phyloP scores from a whole-genome alignment of 1,284 basidiomycete genomes.

The Ustilago tritici region DNA sequence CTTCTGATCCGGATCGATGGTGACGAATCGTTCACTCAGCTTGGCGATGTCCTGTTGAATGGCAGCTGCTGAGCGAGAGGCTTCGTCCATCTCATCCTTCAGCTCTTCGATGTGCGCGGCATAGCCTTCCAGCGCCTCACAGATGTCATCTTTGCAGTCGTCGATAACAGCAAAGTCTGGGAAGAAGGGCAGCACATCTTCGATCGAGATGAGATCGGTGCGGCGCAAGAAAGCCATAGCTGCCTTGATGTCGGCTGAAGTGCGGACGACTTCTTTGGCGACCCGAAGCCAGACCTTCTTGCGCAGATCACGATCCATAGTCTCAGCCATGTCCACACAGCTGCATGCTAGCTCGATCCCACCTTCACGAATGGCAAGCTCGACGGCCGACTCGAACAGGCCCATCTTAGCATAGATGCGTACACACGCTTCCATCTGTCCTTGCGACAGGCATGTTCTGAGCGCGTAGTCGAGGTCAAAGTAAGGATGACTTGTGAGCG shows the following conservation, averaged over 20 bases:
- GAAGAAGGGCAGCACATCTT: constrained; percentile 99
- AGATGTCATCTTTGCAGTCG: constrained; percentile 99
- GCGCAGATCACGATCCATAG: constrained; percentile 72
- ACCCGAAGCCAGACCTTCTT: constrained; percentile 99
- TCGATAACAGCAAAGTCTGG: constrained; percentile 99
- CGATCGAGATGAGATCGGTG: constrained; percentile 94
- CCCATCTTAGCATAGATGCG: constrained; percentile 99
- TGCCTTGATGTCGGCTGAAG: constrained; percentile 97
- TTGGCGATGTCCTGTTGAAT: constrained; percentile 91
- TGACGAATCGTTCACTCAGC: constrained; percentile 90
- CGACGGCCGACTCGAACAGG: constrained; percentile 93
- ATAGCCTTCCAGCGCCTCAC: constrained; percentile 92
- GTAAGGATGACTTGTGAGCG: constrained; percentile 85
- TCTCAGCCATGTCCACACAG: constrained; percentile 61
- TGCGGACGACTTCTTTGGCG: constrained; percentile 94
- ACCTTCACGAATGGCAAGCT: constrained; percentile 79
- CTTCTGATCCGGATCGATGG: constrained; percentile 86
- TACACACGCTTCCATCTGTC: constrained; percentile 88
- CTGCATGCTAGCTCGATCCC: constrained; percentile 72
- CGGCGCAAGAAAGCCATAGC: constrained; percentile 96
- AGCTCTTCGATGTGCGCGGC: constrained; percentile 89
- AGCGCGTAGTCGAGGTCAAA: constrained; percentile 98
- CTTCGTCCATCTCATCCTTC: constrained; percentile 95
- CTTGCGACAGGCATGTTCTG: constrained; percentile 81
- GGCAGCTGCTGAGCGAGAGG: constrained; percentile 88